A percentile compares a stretch with the other conserved stretches of the same genome.
Conservation (phyloP, 352 stramenopile genomes). For the Phytopythium vexans region DNA sequence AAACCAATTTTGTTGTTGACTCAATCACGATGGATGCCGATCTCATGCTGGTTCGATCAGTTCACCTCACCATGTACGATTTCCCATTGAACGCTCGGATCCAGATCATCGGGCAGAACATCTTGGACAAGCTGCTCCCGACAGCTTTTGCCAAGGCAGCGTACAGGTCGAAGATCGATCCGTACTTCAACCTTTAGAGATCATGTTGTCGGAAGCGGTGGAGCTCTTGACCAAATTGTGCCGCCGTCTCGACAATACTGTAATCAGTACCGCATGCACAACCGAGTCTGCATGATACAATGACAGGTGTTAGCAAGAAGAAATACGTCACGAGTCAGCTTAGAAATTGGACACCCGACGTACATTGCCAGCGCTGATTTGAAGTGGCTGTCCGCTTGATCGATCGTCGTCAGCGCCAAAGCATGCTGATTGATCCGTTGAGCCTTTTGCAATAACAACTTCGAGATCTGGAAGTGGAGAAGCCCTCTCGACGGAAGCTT, state of each 20-base stretch:
- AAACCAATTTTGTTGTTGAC: conserved; percentile 24
- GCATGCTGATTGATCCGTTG: not conserved
- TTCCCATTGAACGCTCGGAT: conserved; percentile 52
- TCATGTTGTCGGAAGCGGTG: too few species aligned
- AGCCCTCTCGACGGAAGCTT: conserved; percentile 41
- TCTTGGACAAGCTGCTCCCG: conserved; percentile 55
- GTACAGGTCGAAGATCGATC: conserved; percentile 74
- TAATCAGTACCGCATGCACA: too few species aligned
- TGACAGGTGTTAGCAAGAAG: too few species aligned
- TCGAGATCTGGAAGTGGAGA: conserved; percentile 44
- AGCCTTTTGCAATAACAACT: conserved; percentile 19
- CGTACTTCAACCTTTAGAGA: conserved; percentile 62
- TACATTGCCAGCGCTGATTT: conserved; percentile 1
- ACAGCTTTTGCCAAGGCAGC: conserved; percentile 59
- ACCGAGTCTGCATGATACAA: too few species aligned
- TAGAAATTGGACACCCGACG: not conserved
- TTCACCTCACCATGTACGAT: conserved; percentile 70
- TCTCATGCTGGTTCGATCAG: conserved; percentile 46
- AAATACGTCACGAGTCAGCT: too few species aligned
- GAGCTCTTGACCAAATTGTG: too few species aligned
- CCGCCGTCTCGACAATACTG: too few species aligned
- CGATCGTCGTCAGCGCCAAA: not conserved
- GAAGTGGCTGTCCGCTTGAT: conserved; percentile 1
- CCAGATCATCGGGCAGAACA: conserved; percentile 50
- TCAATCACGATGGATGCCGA: conserved; percentile 46